Evolutionary conservation across 768 basidiomycete genomes (phyloP).

Genomic region (Termitomyces sp.): DNA sequence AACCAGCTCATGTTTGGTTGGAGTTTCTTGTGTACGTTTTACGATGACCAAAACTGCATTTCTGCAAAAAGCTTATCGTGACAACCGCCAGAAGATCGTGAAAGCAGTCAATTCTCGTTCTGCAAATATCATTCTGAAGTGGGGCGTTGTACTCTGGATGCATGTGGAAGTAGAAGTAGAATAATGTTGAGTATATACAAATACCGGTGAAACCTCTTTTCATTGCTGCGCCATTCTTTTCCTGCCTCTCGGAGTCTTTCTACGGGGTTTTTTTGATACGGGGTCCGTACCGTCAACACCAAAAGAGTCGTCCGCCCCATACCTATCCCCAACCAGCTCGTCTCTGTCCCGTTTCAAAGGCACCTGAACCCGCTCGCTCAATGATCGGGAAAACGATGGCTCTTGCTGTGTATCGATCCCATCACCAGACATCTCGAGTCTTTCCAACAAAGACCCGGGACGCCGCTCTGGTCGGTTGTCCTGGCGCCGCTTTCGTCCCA

Average conservation of each 20-base stretch:
- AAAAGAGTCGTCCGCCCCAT: slow-evolving; percentile 16
- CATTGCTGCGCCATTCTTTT: slow-evolving; percentile 13
- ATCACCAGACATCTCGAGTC: slow-evolving; percentile 26
- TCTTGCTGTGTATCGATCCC: slow-evolving; percentile 8
- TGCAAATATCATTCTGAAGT: not conserved
- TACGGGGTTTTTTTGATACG: slow-evolving; percentile 23
- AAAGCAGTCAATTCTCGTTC: too few relatives aligned
- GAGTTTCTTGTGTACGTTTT: too few relatives aligned
- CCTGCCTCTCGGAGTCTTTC: slow-evolving; percentile 24
- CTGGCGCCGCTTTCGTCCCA: not conserved
- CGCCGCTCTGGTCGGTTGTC: slow-evolving; percentile 16
- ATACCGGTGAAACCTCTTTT: not conserved
- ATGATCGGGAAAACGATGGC: slow-evolving; percentile 19
- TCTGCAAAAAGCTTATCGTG: too few relatives aligned
- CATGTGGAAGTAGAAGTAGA: not conserved
- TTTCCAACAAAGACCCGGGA: slow-evolving; percentile 29
- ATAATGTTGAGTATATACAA: not conserved
- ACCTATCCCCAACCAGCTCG: slow-evolving; percentile 21
- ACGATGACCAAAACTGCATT: too few relatives aligned
- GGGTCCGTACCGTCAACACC: slow-evolving; percentile 27
- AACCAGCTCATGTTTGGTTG: too few relatives aligned
- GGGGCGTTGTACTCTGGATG: not conserved
- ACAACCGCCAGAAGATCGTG: too few relatives aligned
- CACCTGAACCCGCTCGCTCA: slow-evolving; percentile 35
- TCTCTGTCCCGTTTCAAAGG: slow-evolving; percentile 38